Conservation (phyloP, 2,329 filamentous ascomycete species). For the Neopestalotiopsis clavispora region DNA sequence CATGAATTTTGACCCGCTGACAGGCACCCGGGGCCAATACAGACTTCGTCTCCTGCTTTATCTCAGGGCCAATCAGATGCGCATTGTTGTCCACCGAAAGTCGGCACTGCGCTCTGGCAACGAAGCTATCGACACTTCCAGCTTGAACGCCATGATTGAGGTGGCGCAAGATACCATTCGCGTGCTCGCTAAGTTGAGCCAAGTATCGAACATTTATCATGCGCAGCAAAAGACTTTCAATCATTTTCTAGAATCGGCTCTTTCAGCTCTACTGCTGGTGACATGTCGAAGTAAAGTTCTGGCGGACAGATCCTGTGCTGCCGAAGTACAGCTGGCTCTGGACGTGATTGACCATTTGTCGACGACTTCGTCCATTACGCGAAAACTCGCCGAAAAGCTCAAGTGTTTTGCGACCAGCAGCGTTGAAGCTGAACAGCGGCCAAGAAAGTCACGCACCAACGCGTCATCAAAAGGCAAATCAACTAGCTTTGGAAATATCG, state of each 20-base stretch:
- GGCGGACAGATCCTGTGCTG: slow-evolving; percentile 1
- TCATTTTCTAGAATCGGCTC: slow-evolving; percentile 14
- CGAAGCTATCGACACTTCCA: slow-evolving; percentile 6
- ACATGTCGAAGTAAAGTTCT: neutral
- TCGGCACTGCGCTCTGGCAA: slow-evolving; percentile 3
- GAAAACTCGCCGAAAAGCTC: slow-evolving; percentile 10
- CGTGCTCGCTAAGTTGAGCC: slow-evolving; percentile 4
- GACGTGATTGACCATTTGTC: neutral
- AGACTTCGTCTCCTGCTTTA: slow-evolving; percentile 12
- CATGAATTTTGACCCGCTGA: slow-evolving; percentile 6
- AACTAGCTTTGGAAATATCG: neutral
- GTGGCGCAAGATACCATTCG: slow-evolving; percentile 15
- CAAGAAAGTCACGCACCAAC: neutral
- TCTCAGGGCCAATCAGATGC: slow-evolving; percentile 15
- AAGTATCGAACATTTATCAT: slow-evolving; percentile 12
- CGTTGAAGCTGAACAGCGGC: neutral
- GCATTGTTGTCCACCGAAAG: slow-evolving; percentile 10
- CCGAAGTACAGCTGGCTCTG: slow-evolving; percentile 6
- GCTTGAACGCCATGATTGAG: slow-evolving; percentile 8
- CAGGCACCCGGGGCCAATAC: slow-evolving; percentile 11
- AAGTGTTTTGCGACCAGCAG: neutral
- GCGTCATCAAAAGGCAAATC: neutral
- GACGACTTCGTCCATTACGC: slow-evolving; percentile 7
- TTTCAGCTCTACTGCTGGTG: slow-evolving; percentile 7
- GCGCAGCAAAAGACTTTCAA: slow-evolving; percentile 15